Evolutionary conservation across 768 basidiomycete species (phyloP), one percentile per base, ranked within the genome.

Genomic region (Podaxis sp.): DNA sequence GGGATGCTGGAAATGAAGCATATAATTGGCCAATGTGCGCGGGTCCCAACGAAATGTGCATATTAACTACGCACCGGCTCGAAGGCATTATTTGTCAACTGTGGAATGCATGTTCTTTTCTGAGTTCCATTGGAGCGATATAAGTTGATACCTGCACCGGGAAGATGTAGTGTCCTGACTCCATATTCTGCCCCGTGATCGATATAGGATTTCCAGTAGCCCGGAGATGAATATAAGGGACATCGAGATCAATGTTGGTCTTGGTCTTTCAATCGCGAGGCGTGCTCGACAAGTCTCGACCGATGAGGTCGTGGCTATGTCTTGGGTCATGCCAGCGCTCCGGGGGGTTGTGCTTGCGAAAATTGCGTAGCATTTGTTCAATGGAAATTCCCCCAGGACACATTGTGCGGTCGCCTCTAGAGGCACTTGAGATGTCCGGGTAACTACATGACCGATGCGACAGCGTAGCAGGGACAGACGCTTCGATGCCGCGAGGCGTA

Each of bases 401-500:
- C 49, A 25, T 2, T 9, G 22, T 19, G 13, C 22, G 49, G 49
- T 41, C 43, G 43, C 7, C 9, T 6, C 19, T 46, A 15, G n/a
- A 46, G 19, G 17, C 24, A 17, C 49, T 25, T 15, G 49, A 27
- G 19, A 22, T 12, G 49, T 22, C 19, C 11, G 24, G 41, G 49
- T 6, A 25, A 27, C 49, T 22, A 50, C 49, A 50, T 50, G 49
- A 27, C 49, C 22, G 13, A 50, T 22, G 49, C 49, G 49, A 50
- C 13, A 43, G 49, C 8, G 12, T 27, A 43, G 8, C 6, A 46
- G 4, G 27, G 43, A 15, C 43, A 38, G 25, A 41, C 56, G 43
- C 43, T 57, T 57, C 56, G 40, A 41, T 40, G 24, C 38, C 54
- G 54, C 51, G 22, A 55, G 36, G 36, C n/a, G 22, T 55, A 27